These are phyloP conservation scores for Lodderomyces metapsilosis DNA, from an alignment of 1,139 yeast species.

Conservation along the genomic window DNA sequence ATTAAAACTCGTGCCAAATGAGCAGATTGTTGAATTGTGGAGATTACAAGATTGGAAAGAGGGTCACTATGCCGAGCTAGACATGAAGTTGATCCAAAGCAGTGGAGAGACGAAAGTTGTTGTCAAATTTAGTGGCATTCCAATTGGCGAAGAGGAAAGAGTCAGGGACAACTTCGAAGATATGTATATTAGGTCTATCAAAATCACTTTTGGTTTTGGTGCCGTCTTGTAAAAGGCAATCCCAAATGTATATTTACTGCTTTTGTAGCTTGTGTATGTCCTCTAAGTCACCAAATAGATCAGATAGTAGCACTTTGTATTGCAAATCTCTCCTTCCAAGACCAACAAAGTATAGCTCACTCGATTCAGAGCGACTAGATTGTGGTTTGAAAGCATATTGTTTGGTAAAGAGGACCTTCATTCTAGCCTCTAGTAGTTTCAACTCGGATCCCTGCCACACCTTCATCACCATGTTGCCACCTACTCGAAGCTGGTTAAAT, in stretches of 20 bases:
- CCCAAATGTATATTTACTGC: neutral
- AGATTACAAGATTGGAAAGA: slow-evolving; percentile 84
- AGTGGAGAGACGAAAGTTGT: slow-evolving; percentile 78
- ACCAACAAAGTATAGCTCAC: slow-evolving; percentile 39
- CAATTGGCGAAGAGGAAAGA: slow-evolving; percentile 94
- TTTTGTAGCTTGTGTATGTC: neutral
- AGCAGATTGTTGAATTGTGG: slow-evolving; percentile 74
- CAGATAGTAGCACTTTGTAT: slow-evolving; percentile 1
- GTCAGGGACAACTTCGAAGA: slow-evolving; percentile 84
- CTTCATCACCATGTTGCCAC: slow-evolving; percentile 42
- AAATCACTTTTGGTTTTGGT: slow-evolving; percentile 90
- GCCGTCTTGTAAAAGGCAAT: slow-evolving; percentile 53
- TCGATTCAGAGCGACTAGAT: slow-evolving; percentile 40
- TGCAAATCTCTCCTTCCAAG: slow-evolving; percentile 17
- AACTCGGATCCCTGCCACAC: slow-evolving; percentile 45
- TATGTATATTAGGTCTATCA: slow-evolving; percentile 83
- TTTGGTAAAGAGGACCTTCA: slow-evolving; percentile 29
- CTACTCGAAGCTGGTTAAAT: slow-evolving; percentile 24
- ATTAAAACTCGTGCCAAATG: slow-evolving; percentile 54
- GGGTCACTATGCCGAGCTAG: slow-evolving; percentile 73
- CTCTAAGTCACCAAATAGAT: slow-evolving; percentile 6
- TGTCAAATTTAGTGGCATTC: slow-evolving; percentile 85
- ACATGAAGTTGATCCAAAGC: slow-evolving; percentile 69
- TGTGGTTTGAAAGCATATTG: slow-evolving; percentile 35
- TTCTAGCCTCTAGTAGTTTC: slow-evolving; percentile 21